Conservation (phyloP, 345 rosid species). For the Brassica nigra region DNA sequence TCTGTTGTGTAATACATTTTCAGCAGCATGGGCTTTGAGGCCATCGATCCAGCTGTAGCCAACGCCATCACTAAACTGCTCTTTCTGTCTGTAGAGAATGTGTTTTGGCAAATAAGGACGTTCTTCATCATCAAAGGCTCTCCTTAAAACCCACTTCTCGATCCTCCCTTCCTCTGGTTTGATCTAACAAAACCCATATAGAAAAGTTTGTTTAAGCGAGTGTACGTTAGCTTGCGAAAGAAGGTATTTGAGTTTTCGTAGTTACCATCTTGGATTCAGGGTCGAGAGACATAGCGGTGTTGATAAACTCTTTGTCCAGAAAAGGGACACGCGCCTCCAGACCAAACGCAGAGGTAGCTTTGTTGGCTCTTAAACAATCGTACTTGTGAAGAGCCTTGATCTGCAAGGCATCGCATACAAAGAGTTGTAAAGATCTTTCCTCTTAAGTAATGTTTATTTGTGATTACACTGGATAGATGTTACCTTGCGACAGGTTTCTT, state of each 20-base stretch:
- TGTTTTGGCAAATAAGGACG: constrained; percentile 90
- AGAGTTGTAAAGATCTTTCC: background rate
- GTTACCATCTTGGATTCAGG: constrained; percentile 86
- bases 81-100: constrained; percentile 93
- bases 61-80: constrained; percentile 96
- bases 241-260: background rate
- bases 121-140: constrained; percentile 84
- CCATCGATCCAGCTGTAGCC: constrained; percentile 99
- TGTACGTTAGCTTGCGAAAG: background rate
- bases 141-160: constrained; percentile 88
- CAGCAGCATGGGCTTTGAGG: constrained; percentile 77
- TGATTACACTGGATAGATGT: background rate
- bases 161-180: constrained; percentile 66
- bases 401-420: constrained; percentile 40
- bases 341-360: constrained; percentile 95
- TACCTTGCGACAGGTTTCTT: constrained; percentile 90
- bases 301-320: constrained; percentile 82
- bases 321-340: constrained; percentile 93
- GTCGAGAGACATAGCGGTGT: constrained; percentile 79
- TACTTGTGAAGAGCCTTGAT: constrained; percentile 90
- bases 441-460: background rate
- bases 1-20: constrained; percentile 48
- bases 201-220: background rate
- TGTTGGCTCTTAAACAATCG: constrained; percentile 94
- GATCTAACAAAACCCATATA: constrained; percentile 43